Evolutionary conservation across 306 rosid genomes (phyloP), one percentile per base, ranked within the genome.

Genomic region (Cucurbita argyrosperma): DNA sequence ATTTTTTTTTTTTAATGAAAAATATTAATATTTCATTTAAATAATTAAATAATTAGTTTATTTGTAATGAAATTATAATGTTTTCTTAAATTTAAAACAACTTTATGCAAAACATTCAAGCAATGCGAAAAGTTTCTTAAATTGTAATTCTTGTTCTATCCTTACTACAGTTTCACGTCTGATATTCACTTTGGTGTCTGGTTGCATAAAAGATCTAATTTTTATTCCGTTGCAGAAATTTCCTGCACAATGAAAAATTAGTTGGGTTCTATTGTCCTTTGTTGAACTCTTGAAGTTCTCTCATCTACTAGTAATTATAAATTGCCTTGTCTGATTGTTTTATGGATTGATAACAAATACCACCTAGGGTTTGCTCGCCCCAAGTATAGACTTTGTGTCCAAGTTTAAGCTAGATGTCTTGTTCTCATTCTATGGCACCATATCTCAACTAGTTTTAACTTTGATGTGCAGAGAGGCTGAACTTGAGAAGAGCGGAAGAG

Each of bases 381-480:
- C 0, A 64, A 42, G 71, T n/a, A 40, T 18, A 7, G 49, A 62
- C 11, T 13, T 30, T 10, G 51, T 16, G 16, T 10, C 62, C 42
- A 3, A 3, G n/a, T 68, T 3, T 68, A 23, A 47, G 43, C 13
- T 68, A 30, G 45, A 70, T 15, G 35, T 30, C 23, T 70, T 70
- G 8, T 26, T 26, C 14, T 49, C 74, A 30, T 50, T 23, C 8
- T 51, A 21, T 38, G 13, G 14, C 59, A 50, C 46, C 26, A 50
- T 26, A 26, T 70, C 60, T 70, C 47, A 70, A 3, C 60, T 35
- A 35, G 12, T 10, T 77, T 82, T 80, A 74, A 57, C 72, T 79
- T 84, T 76, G 53, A 38, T 64, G 80, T 65, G 63, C 91, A 95
- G 99, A 88, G 81, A 88, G 76, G 83, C 81, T 95, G 77, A 95